Percentiles rank a stretch among this genome's conserved stretches.
Conservation (phyloP, 305 asterid genomes). For the Striga hermonthica region DNA sequence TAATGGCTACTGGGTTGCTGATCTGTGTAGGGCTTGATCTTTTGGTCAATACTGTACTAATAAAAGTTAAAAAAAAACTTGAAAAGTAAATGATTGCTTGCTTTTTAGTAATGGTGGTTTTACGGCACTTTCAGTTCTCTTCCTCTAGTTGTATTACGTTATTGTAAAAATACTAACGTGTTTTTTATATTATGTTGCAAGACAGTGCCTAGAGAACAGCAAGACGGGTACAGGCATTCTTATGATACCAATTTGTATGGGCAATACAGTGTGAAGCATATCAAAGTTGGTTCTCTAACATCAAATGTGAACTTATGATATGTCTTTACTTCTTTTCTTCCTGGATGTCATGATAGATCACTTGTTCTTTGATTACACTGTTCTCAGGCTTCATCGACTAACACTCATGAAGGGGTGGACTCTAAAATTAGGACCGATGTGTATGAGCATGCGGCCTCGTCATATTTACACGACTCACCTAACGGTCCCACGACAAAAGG, state of each 20-base stretch:
- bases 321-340: no score
- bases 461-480: slow-evolving; percentile 53
- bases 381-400: slow-evolving; percentile 57
- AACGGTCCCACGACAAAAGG: slow-evolving; percentile 51
- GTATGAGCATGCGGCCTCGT: slow-evolving; percentile 54
- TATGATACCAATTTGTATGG: slow-evolving; percentile 68
- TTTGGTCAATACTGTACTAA: no score
- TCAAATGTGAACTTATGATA: slow-evolving; percentile 7
- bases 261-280: slow-evolving; percentile 53
- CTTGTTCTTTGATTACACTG: no score
- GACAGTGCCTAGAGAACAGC: slow-evolving; percentile 58
- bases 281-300: slow-evolving; percentile 57
- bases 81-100: no score
- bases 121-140: no score
- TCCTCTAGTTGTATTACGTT: slow-evolving; percentile 12
- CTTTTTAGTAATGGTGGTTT: no score
- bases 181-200: slow-evolving; percentile 27
- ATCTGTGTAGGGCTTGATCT: no score
- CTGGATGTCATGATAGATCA: no score
- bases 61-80: no score
- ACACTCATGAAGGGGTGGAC: slow-evolving; percentile 53
- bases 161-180: slow-evolving; percentile 22
- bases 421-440: slow-evolving; percentile 59
- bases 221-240: slow-evolving; percentile 54
- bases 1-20: no score